Evolutionary conservation across 1,284 basidiomycete genomes (phyloP).

Genomic region (Sporisorium reilianum): DNA sequence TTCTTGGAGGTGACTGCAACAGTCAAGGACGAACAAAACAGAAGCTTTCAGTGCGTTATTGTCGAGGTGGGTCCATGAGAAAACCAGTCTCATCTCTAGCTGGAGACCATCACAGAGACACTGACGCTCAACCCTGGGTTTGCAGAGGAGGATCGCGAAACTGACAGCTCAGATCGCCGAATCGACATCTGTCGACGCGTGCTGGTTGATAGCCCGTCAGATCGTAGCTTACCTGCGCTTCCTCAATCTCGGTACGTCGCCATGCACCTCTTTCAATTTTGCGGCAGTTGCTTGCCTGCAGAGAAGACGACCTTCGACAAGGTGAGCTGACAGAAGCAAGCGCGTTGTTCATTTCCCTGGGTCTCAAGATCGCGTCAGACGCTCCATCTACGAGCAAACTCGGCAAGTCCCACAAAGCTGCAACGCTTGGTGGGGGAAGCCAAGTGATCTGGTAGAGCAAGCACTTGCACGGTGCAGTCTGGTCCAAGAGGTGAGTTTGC

Average conservation of each 20-base stretch:
- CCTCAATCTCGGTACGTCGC: constrained; percentile 24
- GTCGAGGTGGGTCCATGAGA: constrained; percentile 21
- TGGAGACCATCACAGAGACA: not conserved
- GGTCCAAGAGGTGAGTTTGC: constrained; percentile 1
- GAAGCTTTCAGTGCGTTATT: constrained; percentile 9
- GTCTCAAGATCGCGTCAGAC: constrained; percentile 10
- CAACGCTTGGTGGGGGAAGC: constrained; percentile 5
- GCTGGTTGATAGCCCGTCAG: constrained; percentile 17
- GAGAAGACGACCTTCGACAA: not conserved
- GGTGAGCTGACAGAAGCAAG: not conserved
- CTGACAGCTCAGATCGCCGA: constrained; percentile 6
- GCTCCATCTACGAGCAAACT: constrained; percentile 7
- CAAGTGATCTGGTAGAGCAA: constrained; percentile 1
- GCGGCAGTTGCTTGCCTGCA: not conserved
- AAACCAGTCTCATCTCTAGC: too few species aligned
- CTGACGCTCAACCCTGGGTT: not conserved
- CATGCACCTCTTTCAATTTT: not conserved
- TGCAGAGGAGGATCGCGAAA: constrained; percentile 6
- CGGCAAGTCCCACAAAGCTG: constrained; percentile 2
- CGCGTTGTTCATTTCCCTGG: not conserved
- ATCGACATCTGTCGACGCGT: constrained; percentile 11
- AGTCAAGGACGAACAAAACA: constrained; percentile 5
- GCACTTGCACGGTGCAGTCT: constrained; percentile 6
- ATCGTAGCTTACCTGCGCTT: constrained; percentile 26
- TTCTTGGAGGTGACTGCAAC: constrained; percentile 16